Conservation (phyloP, 2,329 filamentous ascomycete species). For the Trichoderma sp. region DNA sequence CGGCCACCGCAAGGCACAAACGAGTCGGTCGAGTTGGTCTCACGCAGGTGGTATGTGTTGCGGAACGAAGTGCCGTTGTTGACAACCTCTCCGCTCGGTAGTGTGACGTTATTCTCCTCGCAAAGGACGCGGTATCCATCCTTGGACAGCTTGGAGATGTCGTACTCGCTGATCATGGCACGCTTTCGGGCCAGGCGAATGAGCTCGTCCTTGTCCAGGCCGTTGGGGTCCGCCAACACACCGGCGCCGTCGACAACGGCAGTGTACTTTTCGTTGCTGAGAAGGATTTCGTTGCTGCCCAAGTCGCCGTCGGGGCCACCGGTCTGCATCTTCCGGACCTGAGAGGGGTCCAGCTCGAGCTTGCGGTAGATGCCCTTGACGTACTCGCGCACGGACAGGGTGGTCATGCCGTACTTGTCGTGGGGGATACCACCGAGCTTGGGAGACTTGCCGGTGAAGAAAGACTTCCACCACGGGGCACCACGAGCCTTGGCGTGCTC, state of each 20-base stretch:
- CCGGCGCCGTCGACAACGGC: conserved; percentile 95
- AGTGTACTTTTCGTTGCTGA: conserved; percentile 93
- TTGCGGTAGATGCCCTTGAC: conserved; percentile 97
- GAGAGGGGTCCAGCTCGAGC: conserved; percentile 80
- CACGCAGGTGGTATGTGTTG: conserved; percentile 92
- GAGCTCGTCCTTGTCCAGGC: conserved; percentile 81
- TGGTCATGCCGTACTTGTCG: conserved; percentile 96
- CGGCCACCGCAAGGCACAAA: conserved; percentile 97
- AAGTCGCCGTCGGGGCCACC: conserved; percentile 95
- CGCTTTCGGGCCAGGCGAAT: conserved; percentile 80
- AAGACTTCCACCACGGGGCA: conserved; percentile 99
- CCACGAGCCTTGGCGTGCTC: conserved; percentile 84
- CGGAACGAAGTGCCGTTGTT: conserved; percentile 94
- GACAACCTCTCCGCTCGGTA: conserved; percentile 82
- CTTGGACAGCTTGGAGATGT: conserved; percentile 78
- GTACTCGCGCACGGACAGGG: conserved; percentile 91
- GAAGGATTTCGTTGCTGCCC: conserved; percentile 94
- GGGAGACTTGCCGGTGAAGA: conserved; percentile 98
- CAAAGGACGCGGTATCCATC: conserved; percentile 89
- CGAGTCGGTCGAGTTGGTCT: conserved; percentile 72
- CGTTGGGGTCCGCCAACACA: conserved; percentile 89
- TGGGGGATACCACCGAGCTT: conserved; percentile 96
- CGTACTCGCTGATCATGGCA: conserved; percentile 86
- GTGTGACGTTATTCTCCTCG: conserved; percentile 83
- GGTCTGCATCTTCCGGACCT: conserved; percentile 92